These are phyloP conservation scores for Globisporangium spinosum DNA, from an alignment of 352 stramenopile species.

Conservation along the genomic window DNA sequence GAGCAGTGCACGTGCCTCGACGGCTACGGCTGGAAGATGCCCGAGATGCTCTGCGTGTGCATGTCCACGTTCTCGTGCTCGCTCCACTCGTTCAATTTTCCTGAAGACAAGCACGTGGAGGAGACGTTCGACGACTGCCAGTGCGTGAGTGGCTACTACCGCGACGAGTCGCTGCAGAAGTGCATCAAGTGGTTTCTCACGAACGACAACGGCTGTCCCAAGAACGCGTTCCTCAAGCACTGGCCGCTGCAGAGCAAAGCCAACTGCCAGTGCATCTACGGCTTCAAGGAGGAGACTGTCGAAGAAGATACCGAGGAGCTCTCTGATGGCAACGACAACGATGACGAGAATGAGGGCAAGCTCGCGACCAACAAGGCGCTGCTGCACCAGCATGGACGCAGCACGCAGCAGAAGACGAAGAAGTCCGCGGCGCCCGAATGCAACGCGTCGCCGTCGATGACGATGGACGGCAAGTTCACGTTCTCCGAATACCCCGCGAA, in stretches of 20 bases:
- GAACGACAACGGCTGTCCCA: constrained; percentile 61
- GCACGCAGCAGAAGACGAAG: constrained; percentile 9
- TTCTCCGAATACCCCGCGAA: constrained; percentile 47
- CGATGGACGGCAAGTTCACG: constrained; percentile 15
- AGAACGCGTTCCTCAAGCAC: constrained; percentile 53
- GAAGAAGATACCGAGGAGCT: background rate
- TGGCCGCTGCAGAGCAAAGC: constrained; percentile 75
- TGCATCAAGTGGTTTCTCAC: constrained; percentile 70
- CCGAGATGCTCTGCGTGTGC: constrained; percentile 60
- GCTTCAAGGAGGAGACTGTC: constrained; percentile 24
- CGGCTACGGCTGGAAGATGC: constrained; percentile 68
- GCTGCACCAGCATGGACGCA: constrained; percentile 3
- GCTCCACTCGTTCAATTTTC: constrained; percentile 45
- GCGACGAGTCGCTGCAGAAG: constrained; percentile 40
- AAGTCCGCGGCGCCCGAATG: constrained; percentile 23
- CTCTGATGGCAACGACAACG: background rate
- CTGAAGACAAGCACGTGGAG: constrained; percentile 32
- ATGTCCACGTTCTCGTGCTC: constrained; percentile 62
- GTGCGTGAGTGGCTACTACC: constrained; percentile 67
- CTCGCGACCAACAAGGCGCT: background rate
- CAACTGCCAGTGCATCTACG: constrained; percentile 75
- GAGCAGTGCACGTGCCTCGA: constrained; percentile 75
- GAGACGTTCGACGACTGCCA: constrained; percentile 59
- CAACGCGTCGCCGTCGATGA: constrained; percentile 21
- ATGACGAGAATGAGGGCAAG: background rate